Evolutionary conservation across 306 rosid species (phyloP).

Genomic region (Prunus salicina): DNA sequence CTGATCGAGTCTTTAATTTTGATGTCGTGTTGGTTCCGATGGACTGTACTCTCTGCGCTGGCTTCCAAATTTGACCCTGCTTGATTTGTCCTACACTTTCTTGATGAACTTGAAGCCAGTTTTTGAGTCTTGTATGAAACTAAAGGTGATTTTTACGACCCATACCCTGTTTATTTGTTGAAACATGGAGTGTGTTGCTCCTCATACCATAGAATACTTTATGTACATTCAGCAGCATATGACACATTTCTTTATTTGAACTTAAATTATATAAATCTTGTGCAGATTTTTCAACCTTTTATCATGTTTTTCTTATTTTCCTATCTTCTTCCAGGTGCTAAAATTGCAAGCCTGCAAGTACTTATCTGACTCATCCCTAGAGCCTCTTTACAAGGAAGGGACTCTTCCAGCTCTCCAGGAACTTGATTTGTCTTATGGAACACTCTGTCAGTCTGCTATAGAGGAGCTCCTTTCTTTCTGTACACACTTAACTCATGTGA

Average conservation of each 20-base stretch:
- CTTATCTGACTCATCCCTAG: constrained; percentile 78
- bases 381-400: constrained; percentile 89
- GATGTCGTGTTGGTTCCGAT: constrained; percentile 87
- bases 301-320: not conserved
- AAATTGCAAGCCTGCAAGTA: constrained; percentile 96
- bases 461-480: constrained; percentile 98
- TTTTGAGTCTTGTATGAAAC: constrained; percentile 77
- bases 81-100: constrained; percentile 94
- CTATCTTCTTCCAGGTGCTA: constrained; percentile 60
- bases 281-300: not conserved
- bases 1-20: constrained; percentile 80
- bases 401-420: constrained; percentile 93
- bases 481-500: constrained; percentile 82
- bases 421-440: constrained; percentile 90
- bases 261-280: not conserved
- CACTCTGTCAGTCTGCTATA: constrained; percentile 86
- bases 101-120: constrained; percentile 82
- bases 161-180: not conserved
- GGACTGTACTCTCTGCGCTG: constrained; percentile 72
- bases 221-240: not conserved
- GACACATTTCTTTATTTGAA: not conserved
- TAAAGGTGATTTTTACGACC: constrained; percentile 48
- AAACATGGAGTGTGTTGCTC: not conserved
- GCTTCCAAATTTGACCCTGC: constrained; percentile 66
- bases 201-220: not conserved